These are phyloP conservation scores for Solanum piurae DNA, from an alignment of 257 asterid genomes.

Conservation along the genomic window DNA sequence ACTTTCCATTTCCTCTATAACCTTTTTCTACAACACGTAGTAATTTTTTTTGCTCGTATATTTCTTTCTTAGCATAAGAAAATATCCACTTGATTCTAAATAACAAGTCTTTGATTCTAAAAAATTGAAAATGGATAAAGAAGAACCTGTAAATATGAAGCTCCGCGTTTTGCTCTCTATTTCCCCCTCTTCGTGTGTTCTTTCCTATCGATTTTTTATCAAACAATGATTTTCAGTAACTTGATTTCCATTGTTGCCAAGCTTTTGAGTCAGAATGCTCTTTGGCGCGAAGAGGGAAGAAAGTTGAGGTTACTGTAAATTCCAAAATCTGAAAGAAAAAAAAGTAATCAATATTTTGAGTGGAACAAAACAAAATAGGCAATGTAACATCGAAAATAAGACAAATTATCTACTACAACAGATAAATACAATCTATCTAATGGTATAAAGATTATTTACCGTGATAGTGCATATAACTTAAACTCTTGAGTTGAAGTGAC, in stretches of 20 bases:
- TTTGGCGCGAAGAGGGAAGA: neutral
- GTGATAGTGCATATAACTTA: neutral
- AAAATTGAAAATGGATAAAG: neutral
- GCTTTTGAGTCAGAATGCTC: neutral
- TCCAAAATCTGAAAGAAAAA: neutral
- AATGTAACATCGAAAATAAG: neutral
- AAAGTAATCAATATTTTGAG: too few relatives aligned
- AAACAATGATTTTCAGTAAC: neutral
- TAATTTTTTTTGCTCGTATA: too few relatives aligned
- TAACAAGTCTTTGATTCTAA: neutral
- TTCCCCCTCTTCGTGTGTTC: neutral
- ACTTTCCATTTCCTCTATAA: neutral
- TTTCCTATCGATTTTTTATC: neutral
- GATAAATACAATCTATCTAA: neutral
- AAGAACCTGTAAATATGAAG: neutral
- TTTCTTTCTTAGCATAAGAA: too few relatives aligned
- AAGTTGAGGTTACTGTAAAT: neutral
- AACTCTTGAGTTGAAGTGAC: neutral
- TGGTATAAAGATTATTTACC: neutral
- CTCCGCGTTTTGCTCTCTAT: neutral
- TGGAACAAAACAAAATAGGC: too few relatives aligned
- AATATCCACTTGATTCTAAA: neutral
- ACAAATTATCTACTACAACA: neutral
- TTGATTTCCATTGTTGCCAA: neutral
- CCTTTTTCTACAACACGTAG: neutral